These are phyloP conservation scores for Venturia oleaginea DNA, from an alignment of 2,329 filamentous ascomycete species.

Conservation along the genomic window DNA sequence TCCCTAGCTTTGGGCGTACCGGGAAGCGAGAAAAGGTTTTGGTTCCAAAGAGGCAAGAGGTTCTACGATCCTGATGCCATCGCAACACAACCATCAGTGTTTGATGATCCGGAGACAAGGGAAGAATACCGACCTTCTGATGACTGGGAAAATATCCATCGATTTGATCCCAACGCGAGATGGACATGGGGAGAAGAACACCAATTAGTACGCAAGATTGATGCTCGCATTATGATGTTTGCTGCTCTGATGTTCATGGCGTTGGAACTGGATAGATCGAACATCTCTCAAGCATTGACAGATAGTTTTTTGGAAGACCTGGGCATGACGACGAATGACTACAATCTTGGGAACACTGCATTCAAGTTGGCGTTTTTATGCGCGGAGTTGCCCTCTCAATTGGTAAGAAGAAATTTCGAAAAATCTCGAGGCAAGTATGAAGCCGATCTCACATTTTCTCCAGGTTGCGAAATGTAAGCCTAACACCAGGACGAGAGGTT, in stretches of 20 bases:
- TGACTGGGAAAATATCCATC: constrained; percentile 5
- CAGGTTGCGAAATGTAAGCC: constrained; percentile 15
- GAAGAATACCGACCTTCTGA: constrained; percentile 15
- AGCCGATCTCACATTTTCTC: neutral
- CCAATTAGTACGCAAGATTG: constrained; percentile 24
- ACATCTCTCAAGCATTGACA: constrained; percentile 20
- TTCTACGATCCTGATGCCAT: constrained; percentile 16
- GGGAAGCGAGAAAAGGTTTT: constrained; percentile 17
- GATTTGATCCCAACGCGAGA: neutral
- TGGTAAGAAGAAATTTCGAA: constrained; percentile 15
- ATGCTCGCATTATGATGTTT: constrained; percentile 26
- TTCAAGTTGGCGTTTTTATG: constrained; percentile 20
- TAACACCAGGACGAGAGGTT: neutral
- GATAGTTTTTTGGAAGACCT: constrained; percentile 21
- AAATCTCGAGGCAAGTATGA: neutral
- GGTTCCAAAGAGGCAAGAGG: constrained; percentile 19
- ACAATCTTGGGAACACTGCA: constrained; percentile 20
- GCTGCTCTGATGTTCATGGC: constrained; percentile 42
- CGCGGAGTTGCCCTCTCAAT: constrained; percentile 21
- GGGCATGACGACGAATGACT: constrained; percentile 21
- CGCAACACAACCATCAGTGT: constrained; percentile 17
- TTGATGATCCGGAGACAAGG: constrained; percentile 17
- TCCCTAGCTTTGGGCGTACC: neutral
- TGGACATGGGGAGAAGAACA: constrained; percentile 15
- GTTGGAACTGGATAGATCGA: constrained; percentile 34